Evolutionary conservation across 2,329 filamentous ascomycete species (phyloP).

Genomic region (Allantophomopsis lycopodina): DNA sequence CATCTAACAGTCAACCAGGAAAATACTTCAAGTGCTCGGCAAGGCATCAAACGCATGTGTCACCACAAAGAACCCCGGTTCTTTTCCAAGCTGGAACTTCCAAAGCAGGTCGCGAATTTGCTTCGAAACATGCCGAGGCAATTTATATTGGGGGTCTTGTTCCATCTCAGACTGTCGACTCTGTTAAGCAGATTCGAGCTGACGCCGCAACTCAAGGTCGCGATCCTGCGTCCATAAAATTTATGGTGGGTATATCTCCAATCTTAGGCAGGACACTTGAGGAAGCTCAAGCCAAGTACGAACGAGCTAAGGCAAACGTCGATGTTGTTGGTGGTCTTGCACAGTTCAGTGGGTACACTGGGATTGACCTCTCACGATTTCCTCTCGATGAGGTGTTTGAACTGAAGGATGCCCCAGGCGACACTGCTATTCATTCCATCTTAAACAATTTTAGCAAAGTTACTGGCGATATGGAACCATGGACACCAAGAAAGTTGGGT

Average conservation of each 20-base stretch:
- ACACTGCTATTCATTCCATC: too few relatives aligned
- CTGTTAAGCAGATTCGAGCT: conserved; percentile 46
- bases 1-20: too few relatives aligned
- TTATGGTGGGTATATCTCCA: conserved; percentile 51
- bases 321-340: conserved; percentile 53
- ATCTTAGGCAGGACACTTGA: conserved; percentile 52
- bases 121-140: conserved; percentile 53
- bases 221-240: conserved; percentile 47
- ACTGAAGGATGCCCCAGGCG: too few relatives aligned
- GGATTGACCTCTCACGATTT: conserved; percentile 25
- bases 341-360: conserved; percentile 44
- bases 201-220: conserved; percentile 37
- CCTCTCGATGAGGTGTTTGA: conserved; percentile 43
- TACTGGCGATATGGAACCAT: conserved; percentile 46
- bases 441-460: too few relatives aligned
- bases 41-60: conserved; percentile 48
- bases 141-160: conserved; percentile 54
- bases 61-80: conserved; percentile 52
- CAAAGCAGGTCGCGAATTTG: conserved; percentile 49
- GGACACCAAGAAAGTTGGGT: conserved; percentile 59
- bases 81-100: conserved; percentile 58
- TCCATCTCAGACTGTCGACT: conserved; percentile 42
- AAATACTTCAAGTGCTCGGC: conserved; percentile 48
- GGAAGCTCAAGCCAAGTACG: conserved; percentile 49
- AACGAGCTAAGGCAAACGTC: conserved; percentile 46